Percentiles rank a stretch among this genome's conserved stretches.
These are phyloP conservation scores for Arachnomyces sp. DNA, from an alignment of 2,329 filamentous ascomycete genomes.

Conservation along the genomic window DNA sequence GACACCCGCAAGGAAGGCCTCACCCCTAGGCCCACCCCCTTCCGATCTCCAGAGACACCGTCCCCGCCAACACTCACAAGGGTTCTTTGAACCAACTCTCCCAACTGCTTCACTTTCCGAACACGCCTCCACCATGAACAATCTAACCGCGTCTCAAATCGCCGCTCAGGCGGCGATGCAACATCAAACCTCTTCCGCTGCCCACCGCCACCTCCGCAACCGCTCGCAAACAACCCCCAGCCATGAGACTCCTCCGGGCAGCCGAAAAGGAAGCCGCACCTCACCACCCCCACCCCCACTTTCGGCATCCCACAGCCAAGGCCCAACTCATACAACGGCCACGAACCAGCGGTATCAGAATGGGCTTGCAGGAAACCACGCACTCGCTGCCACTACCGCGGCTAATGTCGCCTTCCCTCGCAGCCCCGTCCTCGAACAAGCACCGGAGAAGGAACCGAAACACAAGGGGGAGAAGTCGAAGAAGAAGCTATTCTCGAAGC, in stretches of 20 bases:
- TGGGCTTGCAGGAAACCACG: slow-evolving; percentile 41
- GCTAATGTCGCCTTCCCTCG: slow-evolving; percentile 56
- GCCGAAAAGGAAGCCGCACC: slow-evolving; percentile 10
- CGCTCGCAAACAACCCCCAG: slow-evolving; percentile 46
- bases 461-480: slow-evolving; percentile 53
- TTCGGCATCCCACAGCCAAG: slow-evolving; percentile 12
- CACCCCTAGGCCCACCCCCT: slow-evolving; percentile 28
- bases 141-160: slow-evolving; percentile 53
- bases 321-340: slow-evolving; percentile 5
- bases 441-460: slow-evolving; percentile 33
- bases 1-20: slow-evolving; percentile 24
- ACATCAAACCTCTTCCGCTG: slow-evolving; percentile 29
- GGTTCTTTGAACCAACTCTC: slow-evolving; percentile 59
- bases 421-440: slow-evolving; percentile 27
- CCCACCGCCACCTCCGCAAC: slow-evolving; percentile 37
- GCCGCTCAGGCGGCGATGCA: slow-evolving; percentile 60
- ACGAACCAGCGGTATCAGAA: slow-evolving; percentile 38
- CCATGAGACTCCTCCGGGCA: slow-evolving; percentile 17
- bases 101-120: slow-evolving; percentile 43
- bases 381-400: slow-evolving; percentile 52
- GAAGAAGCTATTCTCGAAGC: slow-evolving; percentile 61
- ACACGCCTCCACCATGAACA: slow-evolving; percentile 31
- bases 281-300: not conserved
- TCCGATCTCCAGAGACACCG: slow-evolving; percentile 33
- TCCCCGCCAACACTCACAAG: slow-evolving; percentile 51